Evolutionary conservation across 1,284 basidiomycete species (phyloP), one percentile per base, ranked within the genome.

Genomic region (Afroboletus lepidellus): DNA sequence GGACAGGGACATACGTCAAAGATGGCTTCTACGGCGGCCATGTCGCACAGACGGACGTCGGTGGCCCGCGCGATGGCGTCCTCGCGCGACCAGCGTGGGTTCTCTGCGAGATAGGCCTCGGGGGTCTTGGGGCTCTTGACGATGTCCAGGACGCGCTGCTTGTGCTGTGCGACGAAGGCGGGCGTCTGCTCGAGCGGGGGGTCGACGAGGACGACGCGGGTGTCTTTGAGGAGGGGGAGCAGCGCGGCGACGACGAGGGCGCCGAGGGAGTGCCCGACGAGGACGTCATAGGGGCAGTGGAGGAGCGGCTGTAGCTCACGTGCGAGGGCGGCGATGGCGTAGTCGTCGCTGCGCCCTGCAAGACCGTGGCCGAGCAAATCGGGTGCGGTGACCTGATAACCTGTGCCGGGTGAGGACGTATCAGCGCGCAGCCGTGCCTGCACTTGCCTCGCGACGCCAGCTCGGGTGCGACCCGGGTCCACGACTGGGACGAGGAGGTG

Each of bases 301-400:
- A 63, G 38, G 25, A 56, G 30, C 0, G 50, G 60, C 3, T 8
- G 25, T 20, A 65, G 47, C 18, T 53, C 58, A 1, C 59, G 30
- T 5, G 16, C 53, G 5, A 65, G 8, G 1, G 60, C 53, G 8
- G 41, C 21, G 20, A 65, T 7, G 7, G 60, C 53, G 29, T 61
- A 61, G 21, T 54, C 55, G 2, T 49, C 45, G 8, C 48, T 7
- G 25, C 48, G 56, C 20, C 41, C 36, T 6, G 62, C 54, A 42
- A 7, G 36, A 4, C 62, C 63, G 18, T 65, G 61, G 2, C 61
- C 60, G 8, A 62, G 59, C 2, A 65, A 30, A 41, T 65, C 52
- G n/a, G 62, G 60, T 5, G 59, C 56, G 0, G 38, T 48, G 34
- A 65, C 59, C 6, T 45, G 48, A 25, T 53, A 60, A 30, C 61